Conservation (phyloP, 306 rosid genomes). For the Cajanus cajan region DNA sequence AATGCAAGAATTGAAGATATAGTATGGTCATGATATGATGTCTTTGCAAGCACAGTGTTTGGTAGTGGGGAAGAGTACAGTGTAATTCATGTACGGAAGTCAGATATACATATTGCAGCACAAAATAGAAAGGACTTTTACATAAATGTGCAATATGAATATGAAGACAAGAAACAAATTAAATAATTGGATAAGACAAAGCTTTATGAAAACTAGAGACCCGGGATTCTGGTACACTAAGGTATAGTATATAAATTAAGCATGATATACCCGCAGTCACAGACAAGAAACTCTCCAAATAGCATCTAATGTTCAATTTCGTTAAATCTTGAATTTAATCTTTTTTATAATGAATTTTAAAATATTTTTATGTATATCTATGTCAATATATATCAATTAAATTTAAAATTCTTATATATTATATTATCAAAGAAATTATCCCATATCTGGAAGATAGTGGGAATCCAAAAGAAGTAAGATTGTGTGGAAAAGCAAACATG, state of each 20-base stretch:
- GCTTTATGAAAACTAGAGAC: not conserved
- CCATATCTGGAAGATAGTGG: slow-evolving; percentile 24
- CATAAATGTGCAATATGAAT: not conserved
- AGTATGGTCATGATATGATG: not conserved
- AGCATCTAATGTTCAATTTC: not conserved
- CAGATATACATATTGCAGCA: slow-evolving; percentile 8
- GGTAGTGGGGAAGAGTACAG: slow-evolving; percentile 19
- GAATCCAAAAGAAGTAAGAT: slow-evolving; percentile 4
- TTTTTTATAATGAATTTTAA: not conserved
- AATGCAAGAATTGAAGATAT: not conserved
- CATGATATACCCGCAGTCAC: not conserved
- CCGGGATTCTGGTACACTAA: not conserved
- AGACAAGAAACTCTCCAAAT: slow-evolving; percentile 3
- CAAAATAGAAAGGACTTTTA: not conserved
- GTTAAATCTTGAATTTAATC: not conserved
- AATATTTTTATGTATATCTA: not conserved
- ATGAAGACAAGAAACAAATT: not conserved
- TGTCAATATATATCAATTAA: not conserved
- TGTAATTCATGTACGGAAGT: slow-evolving; percentile 37
- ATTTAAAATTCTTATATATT: not conserved
- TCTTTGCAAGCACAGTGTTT: not conserved
- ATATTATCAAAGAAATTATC: not conserved
- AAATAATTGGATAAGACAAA: slow-evolving; percentile 18
- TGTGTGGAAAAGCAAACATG: slow-evolving; percentile 22
- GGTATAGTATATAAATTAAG: not conserved